Evolutionary conservation across 2,329 filamentous ascomycete species (phyloP).

Genomic region (Pseudogymnoascus sp.): DNA sequence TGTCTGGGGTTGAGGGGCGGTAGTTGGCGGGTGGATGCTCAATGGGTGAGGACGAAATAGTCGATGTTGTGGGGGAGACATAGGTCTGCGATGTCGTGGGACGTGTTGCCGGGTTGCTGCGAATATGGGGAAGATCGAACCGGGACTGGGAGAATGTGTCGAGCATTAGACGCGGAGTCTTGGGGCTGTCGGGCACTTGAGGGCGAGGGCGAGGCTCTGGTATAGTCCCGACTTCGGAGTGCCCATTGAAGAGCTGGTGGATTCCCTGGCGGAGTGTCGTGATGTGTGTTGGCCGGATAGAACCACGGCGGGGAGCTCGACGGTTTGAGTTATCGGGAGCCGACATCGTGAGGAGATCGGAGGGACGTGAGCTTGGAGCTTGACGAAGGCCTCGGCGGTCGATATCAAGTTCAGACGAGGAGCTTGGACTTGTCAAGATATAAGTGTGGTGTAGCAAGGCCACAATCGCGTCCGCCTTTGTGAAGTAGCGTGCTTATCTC

Average conservation of each 20-base stretch:
- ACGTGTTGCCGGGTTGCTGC: conserved; percentile 32
- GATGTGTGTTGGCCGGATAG: not conserved
- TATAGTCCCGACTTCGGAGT: conserved; percentile 18
- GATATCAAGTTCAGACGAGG: not conserved
- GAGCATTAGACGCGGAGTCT: conserved; percentile 37
- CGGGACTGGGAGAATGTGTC: conserved; percentile 35
- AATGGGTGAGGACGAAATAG: not conserved
- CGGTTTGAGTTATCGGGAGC: not conserved
- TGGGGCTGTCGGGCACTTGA: conserved; percentile 36
- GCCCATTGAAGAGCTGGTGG: conserved; percentile 22
- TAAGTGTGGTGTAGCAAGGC: not conserved
- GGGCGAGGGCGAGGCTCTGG: not conserved
- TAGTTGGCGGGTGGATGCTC: conserved; percentile 14
- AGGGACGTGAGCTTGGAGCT: not conserved
- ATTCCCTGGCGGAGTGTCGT: conserved; percentile 12
- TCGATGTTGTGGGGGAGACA: not conserved
- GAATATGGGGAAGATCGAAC: conserved; percentile 35
- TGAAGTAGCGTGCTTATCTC: not conserved
- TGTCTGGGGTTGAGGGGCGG: conserved; percentile 14
- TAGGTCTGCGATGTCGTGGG: conserved; percentile 14
- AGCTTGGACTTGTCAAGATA: conserved; percentile 1
- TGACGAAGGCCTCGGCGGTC: not conserved
- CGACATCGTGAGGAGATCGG: not conserved
- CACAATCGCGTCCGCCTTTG: not conserved
- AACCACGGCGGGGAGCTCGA: not conserved